A percentile compares a stretch with the other conserved stretches of the same genome.
Conservation (phyloP, 2,329 filamentous ascomycete species). For the Epichloe sylvatica region DNA sequence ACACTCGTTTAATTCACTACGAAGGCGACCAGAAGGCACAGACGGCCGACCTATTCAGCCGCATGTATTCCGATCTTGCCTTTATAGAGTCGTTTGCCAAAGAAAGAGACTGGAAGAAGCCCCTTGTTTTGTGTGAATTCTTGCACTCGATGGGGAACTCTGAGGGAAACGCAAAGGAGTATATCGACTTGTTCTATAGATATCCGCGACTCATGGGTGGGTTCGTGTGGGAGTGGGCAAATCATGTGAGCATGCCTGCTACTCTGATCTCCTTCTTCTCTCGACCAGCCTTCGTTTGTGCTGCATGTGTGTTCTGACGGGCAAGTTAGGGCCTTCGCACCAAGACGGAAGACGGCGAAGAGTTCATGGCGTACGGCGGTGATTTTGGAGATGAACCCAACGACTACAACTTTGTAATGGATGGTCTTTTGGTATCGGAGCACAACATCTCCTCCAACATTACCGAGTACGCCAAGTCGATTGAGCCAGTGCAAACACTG, state of each 20-base stretch:
- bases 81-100: slow-evolving; percentile 26
- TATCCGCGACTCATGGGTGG: slow-evolving; percentile 42
- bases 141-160: slow-evolving; percentile 59
- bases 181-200: slow-evolving; percentile 49
- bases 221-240: slow-evolving; percentile 52
- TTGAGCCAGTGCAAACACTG: slow-evolving; percentile 43
- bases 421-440: slow-evolving; percentile 33
- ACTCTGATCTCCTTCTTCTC: background rate
- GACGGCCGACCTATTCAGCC: slow-evolving; percentile 48
- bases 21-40: slow-evolving; percentile 45
- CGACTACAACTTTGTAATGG: slow-evolving; percentile 45
- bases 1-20: slow-evolving; percentile 48
- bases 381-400: slow-evolving; percentile 49
- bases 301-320: background rate
- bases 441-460: slow-evolving; percentile 39
- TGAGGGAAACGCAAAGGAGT: slow-evolving; percentile 52
- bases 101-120: slow-evolving; percentile 34
- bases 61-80: slow-evolving; percentile 48
- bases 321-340: slow-evolving; percentile 24
- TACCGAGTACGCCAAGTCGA: slow-evolving; percentile 41
- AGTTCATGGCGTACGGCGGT: slow-evolving; percentile 44
- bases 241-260: slow-evolving; percentile 24
- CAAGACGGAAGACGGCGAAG: slow-evolving; percentile 26
- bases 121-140: slow-evolving; percentile 43
- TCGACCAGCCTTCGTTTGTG: background rate